Evolutionary conservation across 2,329 filamentous ascomycete genomes (phyloP).

Genomic region (Monilinia vaccinii-corymbosi): DNA sequence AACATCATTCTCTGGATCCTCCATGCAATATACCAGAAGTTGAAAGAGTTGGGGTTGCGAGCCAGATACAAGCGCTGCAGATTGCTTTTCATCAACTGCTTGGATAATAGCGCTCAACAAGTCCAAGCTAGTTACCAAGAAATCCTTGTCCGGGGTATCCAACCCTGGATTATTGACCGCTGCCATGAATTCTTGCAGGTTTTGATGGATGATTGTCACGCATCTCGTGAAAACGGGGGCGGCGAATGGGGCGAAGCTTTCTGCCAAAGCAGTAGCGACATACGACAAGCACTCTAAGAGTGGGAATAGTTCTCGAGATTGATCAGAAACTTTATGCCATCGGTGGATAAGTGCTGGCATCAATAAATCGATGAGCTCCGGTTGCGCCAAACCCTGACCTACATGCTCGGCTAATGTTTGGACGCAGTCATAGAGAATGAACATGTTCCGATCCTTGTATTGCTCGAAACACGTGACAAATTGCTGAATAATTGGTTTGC

Average conservation of each 20-base stretch:
- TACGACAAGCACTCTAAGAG: conserved; percentile 95
- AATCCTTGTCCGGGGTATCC: conserved; percentile 90
- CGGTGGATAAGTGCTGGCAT: conserved; percentile 89
- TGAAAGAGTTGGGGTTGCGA: conserved; percentile 84
- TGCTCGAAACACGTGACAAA: conserved; percentile 86
- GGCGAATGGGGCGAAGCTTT: conserved; percentile 76
- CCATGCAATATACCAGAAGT: conserved; percentile 83
- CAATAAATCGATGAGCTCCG: conserved; percentile 70
- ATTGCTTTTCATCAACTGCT: conserved; percentile 65
- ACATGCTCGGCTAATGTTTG: conserved; percentile 93
- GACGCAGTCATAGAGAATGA: conserved; percentile 96
- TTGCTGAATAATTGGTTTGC: conserved; percentile 80
- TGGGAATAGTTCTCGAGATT: conserved; percentile 89
- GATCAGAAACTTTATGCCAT: conserved; percentile 79
- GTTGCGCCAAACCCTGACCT: conserved; percentile 69
- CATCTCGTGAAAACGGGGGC: conserved; percentile 80
- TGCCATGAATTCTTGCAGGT: conserved; percentile 71
- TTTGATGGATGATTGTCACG: conserved; percentile 83
- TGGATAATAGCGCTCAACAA: conserved; percentile 90
- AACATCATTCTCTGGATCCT: conserved; percentile 83
- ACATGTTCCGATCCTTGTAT: conserved; percentile 99
- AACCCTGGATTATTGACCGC: conserved; percentile 56
- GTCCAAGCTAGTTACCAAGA: conserved; percentile 89
- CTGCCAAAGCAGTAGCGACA: conserved; percentile 76
- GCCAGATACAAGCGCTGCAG: conserved; percentile 63